Conservation (phyloP, 352 stramenopile species). For the Globisporangium canariense region DNA sequence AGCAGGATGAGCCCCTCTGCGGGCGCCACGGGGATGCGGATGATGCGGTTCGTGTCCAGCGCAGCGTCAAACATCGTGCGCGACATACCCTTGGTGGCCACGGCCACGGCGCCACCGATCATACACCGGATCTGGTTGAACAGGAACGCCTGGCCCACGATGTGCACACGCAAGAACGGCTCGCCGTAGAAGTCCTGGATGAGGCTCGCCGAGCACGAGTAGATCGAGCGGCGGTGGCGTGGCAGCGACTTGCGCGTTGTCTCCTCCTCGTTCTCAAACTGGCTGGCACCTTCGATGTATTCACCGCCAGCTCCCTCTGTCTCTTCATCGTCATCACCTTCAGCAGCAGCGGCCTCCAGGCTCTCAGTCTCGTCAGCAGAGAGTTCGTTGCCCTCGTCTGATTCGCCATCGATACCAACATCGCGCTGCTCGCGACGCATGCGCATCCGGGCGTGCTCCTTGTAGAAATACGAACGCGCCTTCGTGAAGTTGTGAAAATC, state of each 20-base stretch:
- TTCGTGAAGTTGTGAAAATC: conserved; percentile 93
- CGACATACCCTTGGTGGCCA: conserved; percentile 75
- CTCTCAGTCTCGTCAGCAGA: conserved; percentile 6
- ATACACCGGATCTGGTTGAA: conserved; percentile 91
- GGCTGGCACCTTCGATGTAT: conserved; percentile 18
- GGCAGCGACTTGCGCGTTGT: conserved; percentile 50
- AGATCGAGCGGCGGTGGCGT: conserved; percentile 74
- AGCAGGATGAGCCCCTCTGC: conserved; percentile 86
- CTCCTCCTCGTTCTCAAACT: conserved; percentile 39
- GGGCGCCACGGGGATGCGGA: conserved; percentile 86
- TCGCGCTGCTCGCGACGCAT: conserved; percentile 11
- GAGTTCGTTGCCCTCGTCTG: conserved; percentile 13
- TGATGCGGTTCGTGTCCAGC: conserved; percentile 74
- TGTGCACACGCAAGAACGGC: conserved; percentile 69
- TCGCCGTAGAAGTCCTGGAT: conserved; percentile 58
- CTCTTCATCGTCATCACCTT: conserved; percentile 14
- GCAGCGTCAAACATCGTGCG: conserved; percentile 63
- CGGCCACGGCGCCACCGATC: conserved; percentile 80
- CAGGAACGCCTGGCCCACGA: conserved; percentile 82
- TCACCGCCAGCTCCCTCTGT: conserved; percentile 24
- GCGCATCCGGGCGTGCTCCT: conserved; percentile 45
- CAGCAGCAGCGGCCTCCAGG: neutral
- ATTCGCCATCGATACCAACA: neutral
- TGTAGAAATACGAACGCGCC: conserved; percentile 74
- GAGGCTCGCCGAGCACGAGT: conserved; percentile 65